A percentile compares a stretch with the other conserved stretches of the same genome.
Evolutionary conservation across 106 monocot species (phyloP).

Genomic region (Chionographis japonica): DNA sequence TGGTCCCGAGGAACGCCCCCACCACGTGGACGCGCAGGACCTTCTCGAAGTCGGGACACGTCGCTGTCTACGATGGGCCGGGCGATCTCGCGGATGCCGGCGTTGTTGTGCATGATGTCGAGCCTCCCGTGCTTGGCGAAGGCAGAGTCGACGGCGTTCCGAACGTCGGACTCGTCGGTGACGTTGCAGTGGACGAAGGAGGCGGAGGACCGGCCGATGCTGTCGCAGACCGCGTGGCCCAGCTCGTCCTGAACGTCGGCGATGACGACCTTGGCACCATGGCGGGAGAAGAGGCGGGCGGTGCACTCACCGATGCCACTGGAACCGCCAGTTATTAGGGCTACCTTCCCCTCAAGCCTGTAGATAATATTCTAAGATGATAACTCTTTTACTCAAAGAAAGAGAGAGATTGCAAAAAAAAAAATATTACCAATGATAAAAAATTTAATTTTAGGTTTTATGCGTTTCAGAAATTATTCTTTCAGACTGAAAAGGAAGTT

Average conservation of each 20-base stretch:
- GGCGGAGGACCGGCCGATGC: neutral
- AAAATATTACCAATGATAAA: no score
- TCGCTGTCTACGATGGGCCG: neutral
- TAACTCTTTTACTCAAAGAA: no score
- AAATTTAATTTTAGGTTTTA: no score
- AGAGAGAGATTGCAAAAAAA: no score
- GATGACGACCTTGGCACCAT: conserved; percentile 25
- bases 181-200: neutral
- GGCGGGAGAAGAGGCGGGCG: conserved; percentile 15
- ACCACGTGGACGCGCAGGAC: conserved; percentile 39
- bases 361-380: no score
- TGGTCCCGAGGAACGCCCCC: conserved; percentile 43
- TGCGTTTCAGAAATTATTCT: no score
- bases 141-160: neutral
- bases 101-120: conserved; percentile 22
- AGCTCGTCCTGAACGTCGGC: conserved; percentile 32
- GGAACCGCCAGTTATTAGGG: conserved; percentile 31
- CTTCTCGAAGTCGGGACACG: conserved; percentile 24
- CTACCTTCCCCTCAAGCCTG: conserved; percentile 41
- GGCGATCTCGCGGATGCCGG: conserved; percentile 7
- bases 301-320: conserved; percentile 38
- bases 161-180: neutral
- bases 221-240: neutral
- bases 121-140: conserved; percentile 8
- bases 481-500: no score